Percentiles rank a stretch among this genome's conserved stretches.
phyloP scores from a whole-genome alignment of 441 rosid species.

The Erodium trifolium region DNA sequence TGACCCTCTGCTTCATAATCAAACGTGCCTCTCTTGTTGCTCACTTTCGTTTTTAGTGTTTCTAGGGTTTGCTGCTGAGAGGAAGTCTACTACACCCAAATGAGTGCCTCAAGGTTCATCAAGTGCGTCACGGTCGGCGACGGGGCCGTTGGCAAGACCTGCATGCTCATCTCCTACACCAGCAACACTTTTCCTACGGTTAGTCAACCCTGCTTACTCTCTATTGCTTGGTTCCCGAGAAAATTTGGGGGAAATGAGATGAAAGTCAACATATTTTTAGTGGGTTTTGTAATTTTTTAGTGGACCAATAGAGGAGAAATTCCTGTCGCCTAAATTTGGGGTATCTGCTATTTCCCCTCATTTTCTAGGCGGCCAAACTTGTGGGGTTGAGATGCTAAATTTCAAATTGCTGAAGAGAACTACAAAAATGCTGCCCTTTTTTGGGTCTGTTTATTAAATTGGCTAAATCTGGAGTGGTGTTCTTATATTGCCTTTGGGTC shows the following conservation, averaged over 20 bases:
- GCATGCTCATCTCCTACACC: conserved; percentile 7
- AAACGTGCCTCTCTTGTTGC: neutral
- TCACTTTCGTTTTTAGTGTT: neutral
- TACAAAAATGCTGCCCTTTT: neutral
- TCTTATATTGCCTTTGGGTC: neutral
- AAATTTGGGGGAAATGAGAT: conserved; percentile 12
- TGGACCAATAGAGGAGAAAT: too few species aligned
- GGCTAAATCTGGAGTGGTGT: neutral
- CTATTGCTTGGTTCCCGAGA: conserved; percentile 22
- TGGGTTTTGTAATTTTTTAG: neutral
- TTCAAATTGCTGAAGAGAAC: neutral
- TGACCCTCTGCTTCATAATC: neutral
- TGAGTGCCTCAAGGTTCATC: conserved; percentile 5
- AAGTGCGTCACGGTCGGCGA: conserved; percentile 10
- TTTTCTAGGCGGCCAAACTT: conserved; percentile 16
- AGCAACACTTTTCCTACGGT: conserved; percentile 6
- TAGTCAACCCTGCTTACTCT: conserved; percentile 6
- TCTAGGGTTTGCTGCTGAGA: neutral
- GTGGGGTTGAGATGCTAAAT: neutral
- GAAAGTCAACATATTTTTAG: neutral
- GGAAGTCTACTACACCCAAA: neutral
- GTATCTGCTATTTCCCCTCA: neutral
- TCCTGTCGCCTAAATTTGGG: neutral
- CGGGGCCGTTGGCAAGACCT: conserved; percentile 9
- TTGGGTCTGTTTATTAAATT: neutral